Percentiles rank a stretch among this genome's conserved stretches.
These are phyloP conservation scores for Murraya koenigii DNA, from an alignment of 345 rosid genomes.

Conservation along the genomic window DNA sequence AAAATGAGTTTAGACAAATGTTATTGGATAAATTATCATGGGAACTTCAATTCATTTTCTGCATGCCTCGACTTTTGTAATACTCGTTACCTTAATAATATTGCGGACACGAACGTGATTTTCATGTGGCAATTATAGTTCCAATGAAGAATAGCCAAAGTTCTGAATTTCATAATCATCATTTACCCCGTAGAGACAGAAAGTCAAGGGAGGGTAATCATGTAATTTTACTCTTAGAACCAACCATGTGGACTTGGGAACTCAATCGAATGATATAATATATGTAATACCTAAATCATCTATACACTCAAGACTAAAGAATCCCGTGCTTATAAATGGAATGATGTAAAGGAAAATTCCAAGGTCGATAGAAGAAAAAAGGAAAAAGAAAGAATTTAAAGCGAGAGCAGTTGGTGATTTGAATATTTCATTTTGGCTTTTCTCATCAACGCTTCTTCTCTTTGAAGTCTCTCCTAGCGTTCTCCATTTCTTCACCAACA, in stretches of 20 bases:
- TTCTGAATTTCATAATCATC: background rate
- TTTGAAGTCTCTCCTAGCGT: background rate
- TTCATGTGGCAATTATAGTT: background rate
- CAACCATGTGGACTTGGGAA: constrained; percentile 24
- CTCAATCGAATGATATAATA: constrained; percentile 8
- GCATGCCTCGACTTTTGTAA: background rate
- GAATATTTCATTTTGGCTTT: constrained; percentile 11
- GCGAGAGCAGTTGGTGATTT: constrained; percentile 21
- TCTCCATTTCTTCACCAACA: background rate
- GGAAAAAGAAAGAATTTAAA: constrained; percentile 12
- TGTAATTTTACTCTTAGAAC: constrained; percentile 20
- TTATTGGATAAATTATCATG: background rate
- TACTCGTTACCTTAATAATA: background rate
- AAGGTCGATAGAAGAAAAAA: background rate
- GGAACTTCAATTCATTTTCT: background rate
- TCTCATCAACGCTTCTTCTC: background rate
- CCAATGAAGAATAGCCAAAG: background rate
- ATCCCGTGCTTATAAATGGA: background rate
- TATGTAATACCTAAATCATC: background rate
- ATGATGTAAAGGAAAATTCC: constrained; percentile 9
- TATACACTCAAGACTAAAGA: background rate
- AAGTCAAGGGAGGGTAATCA: constrained; percentile 34
- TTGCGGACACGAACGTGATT: background rate
- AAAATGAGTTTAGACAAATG: background rate
- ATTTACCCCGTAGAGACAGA: background rate